Percentiles rank a stretch among this genome's conserved stretches.
Evolutionary conservation across 768 basidiomycete species (phyloP).

Genomic region (Candolleomyces aberdarensis): DNA sequence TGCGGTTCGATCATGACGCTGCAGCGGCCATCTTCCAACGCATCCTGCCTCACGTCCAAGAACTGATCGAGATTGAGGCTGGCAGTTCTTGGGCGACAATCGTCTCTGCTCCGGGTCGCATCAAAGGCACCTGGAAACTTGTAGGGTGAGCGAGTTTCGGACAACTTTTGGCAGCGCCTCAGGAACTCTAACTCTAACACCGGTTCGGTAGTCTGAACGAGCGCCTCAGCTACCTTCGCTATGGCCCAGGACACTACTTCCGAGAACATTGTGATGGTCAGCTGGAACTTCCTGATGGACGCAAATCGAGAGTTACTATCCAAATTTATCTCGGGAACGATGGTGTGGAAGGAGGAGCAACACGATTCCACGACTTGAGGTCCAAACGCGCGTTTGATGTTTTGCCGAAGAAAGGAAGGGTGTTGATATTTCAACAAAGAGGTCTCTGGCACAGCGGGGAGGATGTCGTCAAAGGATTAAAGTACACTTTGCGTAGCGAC

Average conservation of each 20-base stretch:
- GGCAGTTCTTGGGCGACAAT: conserved; percentile 32
- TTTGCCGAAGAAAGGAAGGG: conserved; percentile 38
- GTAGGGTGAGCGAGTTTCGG: conserved; percentile 25
- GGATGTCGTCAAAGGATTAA: conserved; percentile 34
- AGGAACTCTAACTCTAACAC: background rate
- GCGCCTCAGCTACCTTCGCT: conserved; percentile 42
- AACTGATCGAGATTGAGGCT: conserved; percentile 29
- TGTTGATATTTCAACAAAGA: conserved; percentile 44
- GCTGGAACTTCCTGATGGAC: conserved; percentile 32
- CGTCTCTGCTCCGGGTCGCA: conserved; percentile 20
- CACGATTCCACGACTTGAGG: conserved; percentile 31
- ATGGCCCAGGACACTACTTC: conserved; percentile 43
- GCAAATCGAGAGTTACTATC: conserved; percentile 37
- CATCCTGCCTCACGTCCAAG: conserved; percentile 34
- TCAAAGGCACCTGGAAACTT: conserved; percentile 32
- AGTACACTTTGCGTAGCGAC: conserved; percentile 40
- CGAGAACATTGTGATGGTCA: conserved; percentile 37
- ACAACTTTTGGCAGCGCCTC: background rate
- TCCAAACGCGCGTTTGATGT: conserved; percentile 32
- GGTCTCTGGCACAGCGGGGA: conserved; percentile 40
- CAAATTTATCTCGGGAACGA: conserved; percentile 44
- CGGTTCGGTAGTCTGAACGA: conserved; percentile 33
- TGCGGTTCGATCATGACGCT: conserved; percentile 31
- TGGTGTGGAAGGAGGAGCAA: conserved; percentile 37
- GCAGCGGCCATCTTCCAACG: conserved; percentile 34